Evolutionary conservation across 2,329 filamentous ascomycete species (phyloP).

Genomic region (Exophiala spinifera): DNA sequence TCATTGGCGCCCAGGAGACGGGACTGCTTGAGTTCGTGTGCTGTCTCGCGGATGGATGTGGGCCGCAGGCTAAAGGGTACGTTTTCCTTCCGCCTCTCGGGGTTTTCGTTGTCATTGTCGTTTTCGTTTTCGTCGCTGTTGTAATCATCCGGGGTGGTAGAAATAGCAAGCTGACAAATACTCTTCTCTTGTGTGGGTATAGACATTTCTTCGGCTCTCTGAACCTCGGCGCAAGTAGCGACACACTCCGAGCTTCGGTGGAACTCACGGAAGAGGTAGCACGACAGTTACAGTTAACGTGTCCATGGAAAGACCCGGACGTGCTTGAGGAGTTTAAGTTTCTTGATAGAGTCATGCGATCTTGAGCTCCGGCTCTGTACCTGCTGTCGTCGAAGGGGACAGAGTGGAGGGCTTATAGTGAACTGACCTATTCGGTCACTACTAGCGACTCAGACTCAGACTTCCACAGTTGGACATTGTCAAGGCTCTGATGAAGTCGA

Average conservation of each 20-base stretch:
- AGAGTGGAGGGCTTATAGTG: no score
- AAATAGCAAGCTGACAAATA: background rate
- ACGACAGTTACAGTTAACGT: slow-evolving; percentile 15
- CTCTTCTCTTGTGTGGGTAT: background rate
- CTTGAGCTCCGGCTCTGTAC: no score
- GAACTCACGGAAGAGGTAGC: slow-evolving; percentile 27
- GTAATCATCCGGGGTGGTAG: background rate
- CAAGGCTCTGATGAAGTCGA: no score
- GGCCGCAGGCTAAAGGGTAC: slow-evolving; percentile 33
- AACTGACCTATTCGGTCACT: no score
- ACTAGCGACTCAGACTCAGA: no score
- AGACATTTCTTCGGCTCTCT: slow-evolving; percentile 33
- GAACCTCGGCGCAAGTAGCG: slow-evolving; percentile 29
- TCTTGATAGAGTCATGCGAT: slow-evolving; percentile 6
- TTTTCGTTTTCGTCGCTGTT: background rate
- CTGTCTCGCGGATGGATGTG: slow-evolving; percentile 32
- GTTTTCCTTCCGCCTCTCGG: no score
- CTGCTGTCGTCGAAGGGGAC: no score
- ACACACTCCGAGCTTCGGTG: slow-evolving; percentile 24
- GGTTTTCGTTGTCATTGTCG: no score
- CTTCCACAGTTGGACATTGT: no score
- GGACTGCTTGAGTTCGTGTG: slow-evolving; percentile 33
- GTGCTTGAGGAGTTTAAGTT: slow-evolving; percentile 8
- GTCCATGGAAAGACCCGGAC: slow-evolving; percentile 11
- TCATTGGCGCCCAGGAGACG: slow-evolving; percentile 30